Conservation (phyloP, 345 rosid species). For the Erysimum cheiranthoides region DNA sequence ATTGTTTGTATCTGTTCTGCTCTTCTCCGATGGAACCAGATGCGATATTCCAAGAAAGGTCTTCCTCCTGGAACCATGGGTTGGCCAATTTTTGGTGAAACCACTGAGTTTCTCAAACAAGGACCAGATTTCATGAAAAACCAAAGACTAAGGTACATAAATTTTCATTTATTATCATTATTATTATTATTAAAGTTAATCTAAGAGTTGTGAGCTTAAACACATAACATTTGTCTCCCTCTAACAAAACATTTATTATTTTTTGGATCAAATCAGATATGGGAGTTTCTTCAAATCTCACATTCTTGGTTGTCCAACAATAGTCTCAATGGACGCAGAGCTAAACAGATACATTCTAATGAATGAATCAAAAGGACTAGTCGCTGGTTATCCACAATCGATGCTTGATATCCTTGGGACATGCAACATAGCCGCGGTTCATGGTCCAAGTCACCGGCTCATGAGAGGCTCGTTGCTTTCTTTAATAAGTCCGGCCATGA, state of each 20-base stretch:
- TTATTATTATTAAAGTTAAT: background rate
- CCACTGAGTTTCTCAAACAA: conserved; percentile 93
- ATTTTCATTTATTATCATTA: background rate
- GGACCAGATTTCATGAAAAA: conserved; percentile 96
- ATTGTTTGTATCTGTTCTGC: conserved; percentile 68
- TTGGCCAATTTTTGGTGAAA: conserved; percentile 97
- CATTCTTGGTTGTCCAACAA: conserved; percentile 87
- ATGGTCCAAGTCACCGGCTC: conserved; percentile 78
- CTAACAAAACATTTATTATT: background rate
- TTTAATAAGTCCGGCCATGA: conserved; percentile 75
- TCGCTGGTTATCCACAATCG: conserved; percentile 95
- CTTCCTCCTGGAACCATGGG: conserved; percentile 99
- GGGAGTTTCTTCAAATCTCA: conserved; percentile 95
- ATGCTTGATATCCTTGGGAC: conserved; percentile 94
- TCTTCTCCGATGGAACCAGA: conserved; percentile 80
- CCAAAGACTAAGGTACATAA: conserved; percentile 72
- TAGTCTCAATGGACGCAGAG: conserved; percentile 97
- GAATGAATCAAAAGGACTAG: conserved; percentile 92
- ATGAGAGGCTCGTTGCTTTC: conserved; percentile 89
- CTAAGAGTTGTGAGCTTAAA: background rate
- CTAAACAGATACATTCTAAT: conserved; percentile 78
- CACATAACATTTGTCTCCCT: background rate
- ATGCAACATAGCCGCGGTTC: conserved; percentile 95
- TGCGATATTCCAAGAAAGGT: conserved; percentile 75
- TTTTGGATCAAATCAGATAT: conserved; percentile 50